Percentiles rank a stretch among this genome's conserved stretches.
phyloP scores from a whole-genome alignment of 208 protist species.

The Acanthamoeba culbertsoni region DNA sequence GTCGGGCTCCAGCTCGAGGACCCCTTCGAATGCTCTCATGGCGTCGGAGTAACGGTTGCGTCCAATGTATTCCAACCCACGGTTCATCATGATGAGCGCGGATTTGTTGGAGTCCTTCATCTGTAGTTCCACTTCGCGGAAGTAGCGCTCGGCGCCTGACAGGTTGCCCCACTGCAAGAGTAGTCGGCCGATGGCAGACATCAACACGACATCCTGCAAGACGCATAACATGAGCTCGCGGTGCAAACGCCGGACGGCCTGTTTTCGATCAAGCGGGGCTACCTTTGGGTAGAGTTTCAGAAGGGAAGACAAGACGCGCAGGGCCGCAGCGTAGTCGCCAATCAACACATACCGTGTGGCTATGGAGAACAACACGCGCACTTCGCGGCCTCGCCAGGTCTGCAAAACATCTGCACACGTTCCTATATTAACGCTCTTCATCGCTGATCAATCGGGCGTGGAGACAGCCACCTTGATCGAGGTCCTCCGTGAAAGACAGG shows the following conservation, averaged over 20 bases:
- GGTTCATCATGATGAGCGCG: constrained; percentile 3
- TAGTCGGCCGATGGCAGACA: constrained; percentile 12
- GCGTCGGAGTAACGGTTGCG: not conserved
- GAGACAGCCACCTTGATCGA: constrained; percentile 2
- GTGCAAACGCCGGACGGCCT: not conserved
- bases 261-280: not conserved
- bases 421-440: not conserved
- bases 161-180: constrained; percentile 22
- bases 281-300: not conserved
- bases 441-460: too few species aligned
- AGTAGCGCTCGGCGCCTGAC: not conserved
- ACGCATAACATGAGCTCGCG: not conserved
- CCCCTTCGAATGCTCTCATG: not conserved
- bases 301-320: not conserved
- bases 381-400: constrained; percentile 31
- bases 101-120: not conserved
- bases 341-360: not conserved
- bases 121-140: not conserved
- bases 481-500: not conserved
- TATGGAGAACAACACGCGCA: constrained; percentile 48
- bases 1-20: not conserved
- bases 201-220: not conserved
- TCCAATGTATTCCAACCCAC: not conserved
- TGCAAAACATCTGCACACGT: not conserved
- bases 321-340: not conserved